phyloP scores from a whole-genome alignment of 2,329 filamentous ascomycete species.

The Aspergillus aculeatinus region DNA sequence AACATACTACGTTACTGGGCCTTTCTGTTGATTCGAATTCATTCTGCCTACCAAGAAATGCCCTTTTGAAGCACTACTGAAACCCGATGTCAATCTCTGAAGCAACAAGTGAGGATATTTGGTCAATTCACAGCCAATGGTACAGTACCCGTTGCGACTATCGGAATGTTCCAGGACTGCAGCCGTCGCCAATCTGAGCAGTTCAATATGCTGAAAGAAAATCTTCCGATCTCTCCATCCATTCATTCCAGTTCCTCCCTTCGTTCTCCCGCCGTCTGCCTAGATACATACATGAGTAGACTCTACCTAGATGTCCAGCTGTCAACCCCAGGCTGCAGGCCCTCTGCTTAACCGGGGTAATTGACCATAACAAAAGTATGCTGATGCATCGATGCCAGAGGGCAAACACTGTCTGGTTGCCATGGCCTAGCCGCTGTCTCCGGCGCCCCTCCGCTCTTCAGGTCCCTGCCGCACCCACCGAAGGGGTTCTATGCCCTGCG shows the following conservation, averaged over 20 bases:
- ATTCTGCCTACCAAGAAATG: not conserved
- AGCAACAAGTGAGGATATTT: not conserved
- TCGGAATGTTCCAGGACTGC: conserved; percentile 2
- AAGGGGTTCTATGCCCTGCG: not conserved
- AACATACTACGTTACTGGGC: too few relatives aligned
- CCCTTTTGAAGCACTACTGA: not conserved
- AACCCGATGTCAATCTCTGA: not conserved
- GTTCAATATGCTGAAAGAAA: not conserved
- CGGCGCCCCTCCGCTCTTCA: not conserved
- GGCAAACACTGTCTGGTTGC: not conserved
- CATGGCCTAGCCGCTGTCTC: not conserved
- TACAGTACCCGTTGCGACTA: not conserved
- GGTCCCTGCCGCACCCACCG: not conserved
- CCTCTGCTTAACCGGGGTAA: not conserved
- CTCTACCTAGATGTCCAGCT: not conserved
- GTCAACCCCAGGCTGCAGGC: not conserved
- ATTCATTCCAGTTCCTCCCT: conserved; percentile 5
- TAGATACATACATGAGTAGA: not conserved
- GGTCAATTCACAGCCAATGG: not conserved
- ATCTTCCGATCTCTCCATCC: not conserved
- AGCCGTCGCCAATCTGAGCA: not conserved
- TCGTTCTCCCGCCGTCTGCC: conserved; percentile 2
- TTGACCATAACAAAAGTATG: not conserved
- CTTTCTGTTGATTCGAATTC: too few relatives aligned
- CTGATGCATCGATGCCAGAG: not conserved